These are phyloP conservation scores for Pholiota microspora DNA, from an alignment of 768 basidiomycete species.

Conservation along the genomic window DNA sequence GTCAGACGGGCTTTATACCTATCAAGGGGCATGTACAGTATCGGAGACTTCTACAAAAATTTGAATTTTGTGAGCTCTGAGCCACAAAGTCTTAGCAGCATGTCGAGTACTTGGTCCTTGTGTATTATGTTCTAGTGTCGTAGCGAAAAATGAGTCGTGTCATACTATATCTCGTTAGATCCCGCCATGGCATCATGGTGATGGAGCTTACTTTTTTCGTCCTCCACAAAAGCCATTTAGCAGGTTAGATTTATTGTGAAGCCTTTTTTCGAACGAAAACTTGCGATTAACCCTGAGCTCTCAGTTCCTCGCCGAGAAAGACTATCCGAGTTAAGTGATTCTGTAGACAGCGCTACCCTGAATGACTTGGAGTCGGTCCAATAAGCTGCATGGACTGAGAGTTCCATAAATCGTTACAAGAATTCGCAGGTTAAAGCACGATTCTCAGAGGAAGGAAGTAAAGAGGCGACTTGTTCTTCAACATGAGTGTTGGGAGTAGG, in stretches of 20 bases:
- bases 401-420: background rate
- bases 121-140: too few relatives aligned
- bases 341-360: background rate
- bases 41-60: too few relatives aligned
- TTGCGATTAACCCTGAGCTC: background rate
- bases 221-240: background rate
- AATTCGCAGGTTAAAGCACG: background rate
- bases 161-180: too few relatives aligned
- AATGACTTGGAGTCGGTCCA: background rate
- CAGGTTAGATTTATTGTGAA: background rate
- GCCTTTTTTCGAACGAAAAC: background rate
- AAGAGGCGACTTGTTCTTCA: background rate
- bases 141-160: too few relatives aligned
- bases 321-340: background rate
- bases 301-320: background rate
- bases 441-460: background rate
- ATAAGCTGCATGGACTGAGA: background rate
- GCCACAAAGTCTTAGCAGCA: too few relatives aligned
- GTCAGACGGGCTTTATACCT: too few relatives aligned
- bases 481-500: background rate
- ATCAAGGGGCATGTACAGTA: too few relatives aligned
- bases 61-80: too few relatives aligned
- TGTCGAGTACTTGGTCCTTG: too few relatives aligned
- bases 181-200: background rate
- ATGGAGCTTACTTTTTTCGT: background rate